Percentiles rank a stretch among this genome's conserved stretches.
Evolutionary conservation across 305 asterid species (phyloP).

Genomic region (Rubia peregrina): DNA sequence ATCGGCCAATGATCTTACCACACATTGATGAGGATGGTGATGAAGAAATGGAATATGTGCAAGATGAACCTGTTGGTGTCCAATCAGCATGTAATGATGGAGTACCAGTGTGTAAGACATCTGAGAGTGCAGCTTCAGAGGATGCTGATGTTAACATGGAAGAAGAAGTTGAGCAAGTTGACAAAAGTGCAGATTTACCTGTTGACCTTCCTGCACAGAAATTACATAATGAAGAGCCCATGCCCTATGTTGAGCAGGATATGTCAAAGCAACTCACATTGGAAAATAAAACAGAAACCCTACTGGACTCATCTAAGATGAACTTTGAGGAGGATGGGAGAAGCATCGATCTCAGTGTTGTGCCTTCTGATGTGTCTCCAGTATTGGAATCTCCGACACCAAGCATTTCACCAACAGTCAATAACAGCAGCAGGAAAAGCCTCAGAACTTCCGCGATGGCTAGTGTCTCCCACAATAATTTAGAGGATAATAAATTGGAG

Average conservation of each 20-base stretch:
- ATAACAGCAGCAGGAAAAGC: conserved; percentile 64
- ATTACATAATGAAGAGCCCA: conserved; percentile 22
- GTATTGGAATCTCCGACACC: conserved; percentile 69
- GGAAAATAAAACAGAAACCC: conserved; percentile 22
- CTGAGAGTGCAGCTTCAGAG: conserved; percentile 27
- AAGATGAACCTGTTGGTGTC: conserved; percentile 33
- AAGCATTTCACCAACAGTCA: conserved; percentile 74
- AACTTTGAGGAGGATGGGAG: conserved; percentile 30
- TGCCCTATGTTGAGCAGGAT: conserved; percentile 21
- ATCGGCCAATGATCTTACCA: conserved; percentile 71
- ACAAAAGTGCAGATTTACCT: conserved; percentile 12
- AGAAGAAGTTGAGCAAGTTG: conserved; percentile 45
- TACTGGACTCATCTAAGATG: conserved; percentile 33
- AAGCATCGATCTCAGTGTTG: conserved; percentile 28
- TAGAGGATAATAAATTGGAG: conserved; percentile 29
- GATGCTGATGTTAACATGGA: conserved; percentile 74
- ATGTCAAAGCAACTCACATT: conserved; percentile 24
- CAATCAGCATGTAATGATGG: conserved; percentile 11
- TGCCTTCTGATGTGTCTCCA: conserved; percentile 40
- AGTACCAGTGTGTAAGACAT: conserved; percentile 10
- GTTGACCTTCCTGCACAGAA: conserved; percentile 23
- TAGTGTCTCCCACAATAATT: conserved; percentile 50
- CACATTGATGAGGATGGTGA: conserved; percentile 76
- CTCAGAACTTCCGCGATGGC: conserved; percentile 57
- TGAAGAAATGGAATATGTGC: conserved; percentile 94